Evolutionary conservation across 371 early-diverging fungal species (phyloP).

Genomic region (Lichtheimia ramosa): DNA sequence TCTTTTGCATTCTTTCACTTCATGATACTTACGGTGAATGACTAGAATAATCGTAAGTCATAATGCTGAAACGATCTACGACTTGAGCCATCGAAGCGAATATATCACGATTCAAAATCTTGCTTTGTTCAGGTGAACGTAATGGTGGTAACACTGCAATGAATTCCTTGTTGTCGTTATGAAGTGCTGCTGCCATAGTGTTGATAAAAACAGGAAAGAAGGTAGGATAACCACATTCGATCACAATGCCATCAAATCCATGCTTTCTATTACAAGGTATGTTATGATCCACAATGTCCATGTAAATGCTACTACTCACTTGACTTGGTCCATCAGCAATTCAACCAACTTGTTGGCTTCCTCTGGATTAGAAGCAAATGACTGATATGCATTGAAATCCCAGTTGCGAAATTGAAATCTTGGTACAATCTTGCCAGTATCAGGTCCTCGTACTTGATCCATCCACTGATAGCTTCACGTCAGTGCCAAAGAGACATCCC

Average conservation of each 20-base stretch:
- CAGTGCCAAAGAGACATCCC: background rate
- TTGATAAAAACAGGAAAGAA: slow-evolving; percentile 40
- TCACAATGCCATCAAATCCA: slow-evolving; percentile 56
- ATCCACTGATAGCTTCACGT: slow-evolving; percentile 45
- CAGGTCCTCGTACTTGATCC: slow-evolving; percentile 39
- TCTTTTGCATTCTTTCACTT: background rate
- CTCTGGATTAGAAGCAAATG: slow-evolving; percentile 22
- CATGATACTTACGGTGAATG: slow-evolving; percentile 37
- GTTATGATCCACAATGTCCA: background rate
- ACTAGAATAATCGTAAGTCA: slow-evolving; percentile 65
- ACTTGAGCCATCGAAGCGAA: slow-evolving; percentile 35
- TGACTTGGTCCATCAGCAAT: slow-evolving; percentile 31
- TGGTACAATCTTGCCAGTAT: slow-evolving; percentile 51
- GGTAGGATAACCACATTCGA: slow-evolving; percentile 52
- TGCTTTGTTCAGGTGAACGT: slow-evolving; percentile 25
- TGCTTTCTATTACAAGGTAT: slow-evolving; percentile 28
- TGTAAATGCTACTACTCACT: slow-evolving; percentile 20
- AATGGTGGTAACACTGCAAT: slow-evolving; percentile 56
- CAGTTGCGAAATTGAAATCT: slow-evolving; percentile 55
- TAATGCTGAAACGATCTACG: slow-evolving; percentile 59
- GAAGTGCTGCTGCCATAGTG: slow-evolving; percentile 27
- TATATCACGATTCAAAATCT: slow-evolving; percentile 30
- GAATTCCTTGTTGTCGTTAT: slow-evolving; percentile 25
- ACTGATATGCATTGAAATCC: slow-evolving; percentile 39
- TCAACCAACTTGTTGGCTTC: slow-evolving; percentile 28